Base-by-base conservation (phyloP, 2,329 filamentous ascomycete genomes). In the Sporothrix dimorphospora region DNA sequence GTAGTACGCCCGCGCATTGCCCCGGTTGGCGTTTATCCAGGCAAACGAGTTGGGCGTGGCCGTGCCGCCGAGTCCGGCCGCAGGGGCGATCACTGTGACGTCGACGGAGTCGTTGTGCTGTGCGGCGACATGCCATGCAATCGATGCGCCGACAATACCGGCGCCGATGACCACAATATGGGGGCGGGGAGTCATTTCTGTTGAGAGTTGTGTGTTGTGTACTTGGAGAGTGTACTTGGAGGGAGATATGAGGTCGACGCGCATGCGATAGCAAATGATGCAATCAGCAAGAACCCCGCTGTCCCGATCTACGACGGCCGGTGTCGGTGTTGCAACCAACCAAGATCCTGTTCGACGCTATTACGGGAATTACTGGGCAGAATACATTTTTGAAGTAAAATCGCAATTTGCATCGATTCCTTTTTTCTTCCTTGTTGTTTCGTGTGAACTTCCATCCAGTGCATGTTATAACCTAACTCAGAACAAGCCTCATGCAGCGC, bases 41-140 rank as follows among this genome's bases (percentile, higher is more conserved):
- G 78, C 74, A 72, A 80, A 80, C 7, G 78, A 79, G 73, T 77
- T 76, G 34, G 78, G 78, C 19, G 78, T 80, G 19, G 78, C 78
- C 8, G 75, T 76, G 71, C 78, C 78, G 71, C 78, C 78, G 71
- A 78, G 78, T 69, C 78, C 78, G 1, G 78, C 19, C 1, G 78
- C 72, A 40, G 76, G 51, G 5, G 78, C 78, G 38, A 80, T 72
- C n/a, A 80, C 68, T 1, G 78, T 79, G 21, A 80, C 77, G 19
- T 75, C 71, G 19, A 76, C 73, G 12, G 6, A 9, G 4, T 40
- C 12, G 30, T 75, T 67, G 16, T 75, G 72, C 21, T 71, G 14
- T 30, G 70, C 72, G 4, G 76, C 72, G 5, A 80, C 74, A 71
- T 80, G 79, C 77, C 77, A 79, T 12, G 78, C 78, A 66, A 80